Evolutionary conservation across 1,284 basidiomycete genomes (phyloP).

Genomic region (Ganoderma resinaceum): DNA sequence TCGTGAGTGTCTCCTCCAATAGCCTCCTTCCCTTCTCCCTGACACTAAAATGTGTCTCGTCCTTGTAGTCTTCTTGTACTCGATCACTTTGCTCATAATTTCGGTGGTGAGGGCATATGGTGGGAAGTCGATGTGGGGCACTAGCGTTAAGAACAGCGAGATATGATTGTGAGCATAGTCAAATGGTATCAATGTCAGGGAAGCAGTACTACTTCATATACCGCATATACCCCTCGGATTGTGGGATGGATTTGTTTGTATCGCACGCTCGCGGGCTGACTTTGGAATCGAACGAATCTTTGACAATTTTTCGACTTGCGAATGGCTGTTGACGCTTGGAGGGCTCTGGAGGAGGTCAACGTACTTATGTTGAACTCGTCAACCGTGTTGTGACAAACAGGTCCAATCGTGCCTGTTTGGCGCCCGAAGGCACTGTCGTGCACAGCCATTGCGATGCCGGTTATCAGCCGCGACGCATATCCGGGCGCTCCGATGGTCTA

Average conservation of each 20-base stretch:
- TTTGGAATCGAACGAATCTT: no score
- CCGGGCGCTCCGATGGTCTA: neutral
- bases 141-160: constrained; percentile 19
- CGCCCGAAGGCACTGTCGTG: neutral
- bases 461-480: neutral
- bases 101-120: constrained; percentile 10
- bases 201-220: neutral
- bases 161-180: neutral
- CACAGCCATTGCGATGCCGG: neutral
- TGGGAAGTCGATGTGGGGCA: constrained; percentile 15
- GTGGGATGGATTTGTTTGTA: neutral
- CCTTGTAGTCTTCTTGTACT: constrained; percentile 19
- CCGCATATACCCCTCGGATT: no score
- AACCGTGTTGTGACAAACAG: no score
- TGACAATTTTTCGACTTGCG: no score
- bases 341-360: no score
- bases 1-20: neutral
- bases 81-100: constrained; percentile 7
- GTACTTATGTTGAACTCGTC: no score
- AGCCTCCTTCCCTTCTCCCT: neutral
- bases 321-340: no score
- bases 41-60: neutral
- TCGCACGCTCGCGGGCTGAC: no score
- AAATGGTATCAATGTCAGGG: neutral
- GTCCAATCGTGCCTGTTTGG: no score